Percentiles rank a stretch among this genome's conserved stretches.
phyloP scores from a whole-genome alignment of 2,329 filamentous ascomycete species.

The Lachnellula arida region DNA sequence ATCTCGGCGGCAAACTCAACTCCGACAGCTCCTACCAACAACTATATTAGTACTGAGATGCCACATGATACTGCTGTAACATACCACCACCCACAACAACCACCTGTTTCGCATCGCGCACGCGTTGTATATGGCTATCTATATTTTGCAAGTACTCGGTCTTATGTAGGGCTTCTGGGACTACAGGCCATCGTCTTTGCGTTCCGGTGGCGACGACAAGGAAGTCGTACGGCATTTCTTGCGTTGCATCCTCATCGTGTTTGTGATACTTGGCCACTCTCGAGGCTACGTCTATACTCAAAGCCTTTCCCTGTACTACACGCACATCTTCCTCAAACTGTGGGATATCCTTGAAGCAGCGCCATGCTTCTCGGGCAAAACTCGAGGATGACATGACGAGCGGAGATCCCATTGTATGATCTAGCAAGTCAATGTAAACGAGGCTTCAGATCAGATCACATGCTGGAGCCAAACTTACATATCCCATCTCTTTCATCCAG shows the following conservation, averaged over 20 bases:
- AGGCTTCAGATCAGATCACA: too few species aligned
- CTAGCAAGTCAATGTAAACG: conserved; percentile 28
- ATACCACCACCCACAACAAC: conserved; percentile 65
- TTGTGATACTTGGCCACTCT: conserved; percentile 41
- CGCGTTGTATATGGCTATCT: conserved; percentile 51
- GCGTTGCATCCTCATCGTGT: conserved; percentile 29
- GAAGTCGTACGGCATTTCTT: conserved; percentile 57
- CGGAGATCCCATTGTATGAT: conserved; percentile 70
- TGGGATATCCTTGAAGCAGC: conserved; percentile 60
- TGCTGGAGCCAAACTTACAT: conserved; percentile 47
- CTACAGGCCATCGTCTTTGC: conserved; percentile 64
- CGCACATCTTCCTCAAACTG: conserved; percentile 59
- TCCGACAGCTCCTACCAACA: conserved; percentile 65
- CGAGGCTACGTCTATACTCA: conserved; percentile 54
- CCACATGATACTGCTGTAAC: too few species aligned
- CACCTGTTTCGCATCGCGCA: conserved; percentile 52
- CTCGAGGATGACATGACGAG: conserved; percentile 60
- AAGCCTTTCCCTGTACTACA: conserved; percentile 61
- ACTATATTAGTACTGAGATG: conserved; percentile 5
- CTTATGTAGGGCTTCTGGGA: conserved; percentile 60
- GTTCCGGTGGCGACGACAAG: conserved; percentile 67
- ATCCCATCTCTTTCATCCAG: conserved; percentile 76
- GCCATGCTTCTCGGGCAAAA: conserved; percentile 65
- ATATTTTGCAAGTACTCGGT: conserved; percentile 60
- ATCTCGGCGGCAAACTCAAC: conserved; percentile 77